These are phyloP conservation scores for Dioszegia crocea DNA, from an alignment of 768 basidiomycete genomes.

Conservation along the genomic window DNA sequence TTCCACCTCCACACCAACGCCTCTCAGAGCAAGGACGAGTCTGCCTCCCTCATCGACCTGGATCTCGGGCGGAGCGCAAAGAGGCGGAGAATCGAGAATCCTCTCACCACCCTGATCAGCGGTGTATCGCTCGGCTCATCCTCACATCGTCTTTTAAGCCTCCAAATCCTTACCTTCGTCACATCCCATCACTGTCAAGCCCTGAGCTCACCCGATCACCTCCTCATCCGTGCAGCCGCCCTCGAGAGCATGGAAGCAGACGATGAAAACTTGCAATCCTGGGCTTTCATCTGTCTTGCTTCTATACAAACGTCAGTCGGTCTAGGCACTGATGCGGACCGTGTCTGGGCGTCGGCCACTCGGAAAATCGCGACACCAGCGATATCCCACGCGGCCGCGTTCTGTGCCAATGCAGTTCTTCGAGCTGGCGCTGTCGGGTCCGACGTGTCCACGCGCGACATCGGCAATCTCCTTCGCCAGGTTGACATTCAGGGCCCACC, in stretches of 20 bases:
- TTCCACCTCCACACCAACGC: slow-evolving; percentile 7
- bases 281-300: slow-evolving; percentile 59
- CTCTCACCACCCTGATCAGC: slow-evolving; percentile 16
- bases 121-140: slow-evolving; percentile 5
- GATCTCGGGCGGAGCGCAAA: slow-evolving; percentile 16
- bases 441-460: slow-evolving; percentile 64
- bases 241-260: slow-evolving; percentile 63
- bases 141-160: slow-evolving; percentile 50
- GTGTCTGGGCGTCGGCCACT: slow-evolving; percentile 76
- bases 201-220: slow-evolving; percentile 61
- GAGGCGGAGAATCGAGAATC: slow-evolving; percentile 31
- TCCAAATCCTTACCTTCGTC: slow-evolving; percentile 81
- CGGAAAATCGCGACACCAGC: slow-evolving; percentile 65
- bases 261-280: slow-evolving; percentile 67
- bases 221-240: slow-evolving; percentile 58
- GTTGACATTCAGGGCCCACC: slow-evolving; percentile 85
- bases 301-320: background rate
- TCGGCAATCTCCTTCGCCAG: slow-evolving; percentile 74
- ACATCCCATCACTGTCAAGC: slow-evolving; percentile 70
- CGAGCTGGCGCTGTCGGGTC: slow-evolving; percentile 50
- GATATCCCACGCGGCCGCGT: slow-evolving; percentile 75
- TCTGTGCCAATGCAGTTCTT: slow-evolving; percentile 61
- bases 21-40: background rate
- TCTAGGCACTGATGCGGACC: slow-evolving; percentile 57
- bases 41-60: no score